Conservation (phyloP, 495 filamentous ascomycete genomes). For the Neurospora sp. region DNA sequence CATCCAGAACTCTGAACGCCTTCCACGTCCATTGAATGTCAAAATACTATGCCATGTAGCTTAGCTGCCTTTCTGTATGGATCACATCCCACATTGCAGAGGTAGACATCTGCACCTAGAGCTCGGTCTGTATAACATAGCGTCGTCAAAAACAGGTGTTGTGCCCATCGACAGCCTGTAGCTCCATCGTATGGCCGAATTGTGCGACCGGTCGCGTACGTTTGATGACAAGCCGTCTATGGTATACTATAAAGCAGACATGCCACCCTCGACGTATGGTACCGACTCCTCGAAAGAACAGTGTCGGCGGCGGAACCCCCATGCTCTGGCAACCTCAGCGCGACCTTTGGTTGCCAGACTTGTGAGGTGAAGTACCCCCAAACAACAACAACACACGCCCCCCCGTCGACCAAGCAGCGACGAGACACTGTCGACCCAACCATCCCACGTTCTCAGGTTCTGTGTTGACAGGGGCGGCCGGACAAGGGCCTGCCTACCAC, state of each 20-base stretch:
- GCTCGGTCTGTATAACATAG: background rate
- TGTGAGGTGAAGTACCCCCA: conserved; percentile 1
- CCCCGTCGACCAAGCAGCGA: conserved; percentile 12
- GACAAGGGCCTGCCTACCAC: conserved; percentile 4
- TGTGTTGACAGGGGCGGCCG: conserved; percentile 8
- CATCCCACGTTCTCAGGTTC: conserved; percentile 28
- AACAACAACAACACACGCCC: conserved; percentile 7
- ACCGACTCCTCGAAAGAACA: background rate
- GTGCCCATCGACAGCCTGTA: background rate
- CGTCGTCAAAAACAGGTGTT: background rate
- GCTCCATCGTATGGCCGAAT: background rate
- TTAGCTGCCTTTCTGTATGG: background rate
- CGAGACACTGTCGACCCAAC: conserved; percentile 10
- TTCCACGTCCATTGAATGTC: background rate
- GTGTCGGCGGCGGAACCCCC: conserved; percentile 11
- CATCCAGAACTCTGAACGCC: background rate
- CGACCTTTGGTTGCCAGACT: background rate
- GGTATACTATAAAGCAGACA: background rate
- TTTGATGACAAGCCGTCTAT: background rate
- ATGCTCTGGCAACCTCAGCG: background rate
- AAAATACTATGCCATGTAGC: background rate
- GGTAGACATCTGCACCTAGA: background rate
- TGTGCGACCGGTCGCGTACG: background rate
- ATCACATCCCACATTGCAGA: background rate
- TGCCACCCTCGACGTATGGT: background rate